Conservation (phyloP, 805 yeast species). For the Myxozyma kluyveri region DNA sequence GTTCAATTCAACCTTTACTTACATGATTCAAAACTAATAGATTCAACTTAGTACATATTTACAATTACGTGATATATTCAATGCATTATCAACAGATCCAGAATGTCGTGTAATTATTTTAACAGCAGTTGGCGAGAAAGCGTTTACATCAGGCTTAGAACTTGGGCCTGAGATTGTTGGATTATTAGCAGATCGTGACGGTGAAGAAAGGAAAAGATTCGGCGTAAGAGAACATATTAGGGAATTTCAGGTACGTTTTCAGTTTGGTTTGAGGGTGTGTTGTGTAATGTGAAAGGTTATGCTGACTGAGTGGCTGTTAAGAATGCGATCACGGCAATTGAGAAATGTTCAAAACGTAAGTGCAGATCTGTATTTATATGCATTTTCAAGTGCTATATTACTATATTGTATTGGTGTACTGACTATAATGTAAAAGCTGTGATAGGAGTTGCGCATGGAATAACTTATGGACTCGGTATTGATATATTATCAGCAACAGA, state of each 20-base stretch:
- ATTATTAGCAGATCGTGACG: constrained; percentile 19
- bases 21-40: background rate
- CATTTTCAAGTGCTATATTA: no score
- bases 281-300: constrained; percentile 31
- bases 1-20: background rate
- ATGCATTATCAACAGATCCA: constrained; percentile 45
- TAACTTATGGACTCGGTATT: constrained; percentile 61
- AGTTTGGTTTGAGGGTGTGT: no score
- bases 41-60: constrained; percentile 51
- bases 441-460: constrained; percentile 65
- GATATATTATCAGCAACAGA: constrained; percentile 62
- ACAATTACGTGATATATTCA: constrained; percentile 52
- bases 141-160: constrained; percentile 66
- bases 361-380: background rate
- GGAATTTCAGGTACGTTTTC: constrained; percentile 59
- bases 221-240: constrained; percentile 43
- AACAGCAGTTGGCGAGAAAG: constrained; percentile 52
- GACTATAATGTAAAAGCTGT: constrained; percentile 44
- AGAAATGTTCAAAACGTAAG: constrained; percentile 29
- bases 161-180: constrained; percentile 36
- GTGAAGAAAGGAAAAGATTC: constrained; percentile 34
- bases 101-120: constrained; percentile 55
- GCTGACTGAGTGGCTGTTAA: background rate
- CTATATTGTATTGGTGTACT: no score
- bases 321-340: constrained; percentile 16